Conservation (phyloP, 169 alveolate genomes). For the Fabrea salina region DNA sequence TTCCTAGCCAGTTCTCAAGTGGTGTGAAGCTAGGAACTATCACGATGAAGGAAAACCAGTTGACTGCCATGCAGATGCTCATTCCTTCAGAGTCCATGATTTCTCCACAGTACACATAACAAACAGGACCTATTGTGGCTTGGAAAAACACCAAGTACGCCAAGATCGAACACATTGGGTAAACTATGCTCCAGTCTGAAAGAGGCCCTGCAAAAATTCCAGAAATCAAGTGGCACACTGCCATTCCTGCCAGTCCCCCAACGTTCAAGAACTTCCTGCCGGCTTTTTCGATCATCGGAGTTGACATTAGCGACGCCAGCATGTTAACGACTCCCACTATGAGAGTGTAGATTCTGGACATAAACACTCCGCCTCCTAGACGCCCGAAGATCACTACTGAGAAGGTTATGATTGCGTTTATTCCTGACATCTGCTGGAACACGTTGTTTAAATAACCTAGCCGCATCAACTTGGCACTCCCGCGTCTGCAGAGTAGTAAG, state of each 20-base stretch:
- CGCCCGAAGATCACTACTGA: background rate
- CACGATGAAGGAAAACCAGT: background rate
- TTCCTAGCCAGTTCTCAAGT: background rate
- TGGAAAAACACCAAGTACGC: constrained; percentile 10
- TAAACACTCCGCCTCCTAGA: background rate
- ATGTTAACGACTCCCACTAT: background rate
- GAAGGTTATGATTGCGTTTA: background rate
- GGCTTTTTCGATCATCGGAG: background rate
- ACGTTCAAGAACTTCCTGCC: background rate
- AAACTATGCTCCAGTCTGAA: background rate
- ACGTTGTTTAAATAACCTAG: background rate
- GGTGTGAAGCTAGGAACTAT: background rate
- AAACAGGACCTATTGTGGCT: background rate
- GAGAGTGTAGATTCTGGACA: constrained; percentile 4
- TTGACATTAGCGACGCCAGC: background rate
- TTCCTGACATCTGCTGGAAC: background rate
- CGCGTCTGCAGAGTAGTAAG: too few relatives aligned
- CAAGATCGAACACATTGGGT: background rate
- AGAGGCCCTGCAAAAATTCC: background rate
- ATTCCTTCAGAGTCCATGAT: background rate
- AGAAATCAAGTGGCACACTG: background rate
- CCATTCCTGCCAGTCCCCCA: background rate
- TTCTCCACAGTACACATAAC: constrained; percentile 6
- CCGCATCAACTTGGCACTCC: background rate
- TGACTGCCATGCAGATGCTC: background rate